Evolutionary conservation across 371 early-diverging fungal species (phyloP).

Genomic region (Actinomortierella wolfii): DNA sequence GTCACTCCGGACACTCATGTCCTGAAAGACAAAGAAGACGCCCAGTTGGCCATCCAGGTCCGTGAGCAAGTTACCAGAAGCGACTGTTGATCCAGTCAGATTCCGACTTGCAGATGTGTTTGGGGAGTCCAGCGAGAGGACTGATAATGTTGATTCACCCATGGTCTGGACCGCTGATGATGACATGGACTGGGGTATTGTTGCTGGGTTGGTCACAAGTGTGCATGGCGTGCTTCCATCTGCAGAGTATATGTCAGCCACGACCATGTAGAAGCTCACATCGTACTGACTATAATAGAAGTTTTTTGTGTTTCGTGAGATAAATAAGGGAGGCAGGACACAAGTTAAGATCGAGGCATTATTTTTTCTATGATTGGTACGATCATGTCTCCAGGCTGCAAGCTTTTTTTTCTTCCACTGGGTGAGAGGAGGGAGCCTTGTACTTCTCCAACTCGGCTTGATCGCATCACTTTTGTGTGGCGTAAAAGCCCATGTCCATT

Average conservation of each 20-base stretch:
- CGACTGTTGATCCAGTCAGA: constrained; percentile 73
- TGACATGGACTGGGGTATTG: constrained; percentile 49
- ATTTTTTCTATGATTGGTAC: background rate
- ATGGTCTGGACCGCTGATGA: constrained; percentile 23
- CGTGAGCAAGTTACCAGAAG: constrained; percentile 68
- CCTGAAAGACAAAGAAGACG: constrained; percentile 79
- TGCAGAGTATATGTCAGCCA: constrained; percentile 65
- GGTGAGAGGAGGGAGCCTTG: no score
- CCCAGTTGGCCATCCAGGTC: constrained; percentile 68
- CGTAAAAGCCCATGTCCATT: no score
- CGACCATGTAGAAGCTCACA: constrained; percentile 59
- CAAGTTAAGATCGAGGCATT: background rate
- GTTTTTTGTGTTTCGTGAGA: background rate
- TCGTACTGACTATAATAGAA: constrained; percentile 63
- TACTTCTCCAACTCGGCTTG: no score
- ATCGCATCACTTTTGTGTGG: no score
- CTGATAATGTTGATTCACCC: constrained; percentile 29
- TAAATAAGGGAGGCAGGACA: background rate
- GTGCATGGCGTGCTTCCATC: constrained; percentile 51
- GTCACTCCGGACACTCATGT: constrained; percentile 70
- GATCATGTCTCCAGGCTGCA: no score
- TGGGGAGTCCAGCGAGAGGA: constrained; percentile 43
- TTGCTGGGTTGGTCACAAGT: constrained; percentile 57
- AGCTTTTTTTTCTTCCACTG: no score
- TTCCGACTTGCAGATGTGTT: constrained; percentile 60